phyloP scores from a whole-genome alignment of 176 grass and related monocot species.

The Rhynchospora tenuis region DNA sequence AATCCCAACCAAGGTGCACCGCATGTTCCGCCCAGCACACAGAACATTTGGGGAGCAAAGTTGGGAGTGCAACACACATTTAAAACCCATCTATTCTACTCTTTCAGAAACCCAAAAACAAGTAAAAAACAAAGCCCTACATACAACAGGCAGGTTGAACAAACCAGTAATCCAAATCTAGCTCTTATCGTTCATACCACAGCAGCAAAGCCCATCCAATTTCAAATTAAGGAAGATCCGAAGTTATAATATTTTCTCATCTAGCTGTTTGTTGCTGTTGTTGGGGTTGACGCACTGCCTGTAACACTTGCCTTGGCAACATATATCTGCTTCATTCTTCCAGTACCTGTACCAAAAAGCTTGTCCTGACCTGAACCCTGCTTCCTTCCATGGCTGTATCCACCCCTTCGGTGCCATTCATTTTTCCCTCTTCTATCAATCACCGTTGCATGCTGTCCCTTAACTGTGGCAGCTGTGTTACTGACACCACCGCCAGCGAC shows the following conservation, averaged over 20 bases:
- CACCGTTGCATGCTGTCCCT: conserved; percentile 26
- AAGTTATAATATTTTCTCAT: background rate
- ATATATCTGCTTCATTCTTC: conserved; percentile 94
- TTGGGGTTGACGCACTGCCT: background rate
- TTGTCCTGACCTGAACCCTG: conserved; percentile 56
- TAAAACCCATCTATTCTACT: conserved; percentile 25
- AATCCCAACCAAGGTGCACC: background rate
- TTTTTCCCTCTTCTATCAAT: conserved; percentile 29
- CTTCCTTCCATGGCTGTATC: conserved; percentile 45
- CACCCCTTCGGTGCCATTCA: conserved; percentile 65
- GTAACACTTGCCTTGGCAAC: conserved; percentile 46
- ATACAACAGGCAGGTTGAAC: conserved; percentile 16
- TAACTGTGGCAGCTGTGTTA: conserved; percentile 28
- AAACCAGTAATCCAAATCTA: conserved; percentile 1
- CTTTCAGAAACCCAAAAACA: background rate
- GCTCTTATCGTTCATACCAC: background rate
- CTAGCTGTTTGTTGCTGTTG: conserved; percentile 2
- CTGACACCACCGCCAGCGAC: too few relatives aligned
- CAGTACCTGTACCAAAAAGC: conserved; percentile 37
- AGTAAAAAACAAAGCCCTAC: conserved; percentile 7
- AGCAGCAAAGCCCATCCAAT: background rate
- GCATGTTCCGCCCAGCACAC: background rate
- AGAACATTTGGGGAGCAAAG: background rate
- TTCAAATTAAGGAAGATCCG: conserved; percentile 11
- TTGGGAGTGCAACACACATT: conserved; percentile 15